phyloP scores from a whole-genome alignment of 1,284 basidiomycete species.

The Ceratobasidium sp. region DNA sequence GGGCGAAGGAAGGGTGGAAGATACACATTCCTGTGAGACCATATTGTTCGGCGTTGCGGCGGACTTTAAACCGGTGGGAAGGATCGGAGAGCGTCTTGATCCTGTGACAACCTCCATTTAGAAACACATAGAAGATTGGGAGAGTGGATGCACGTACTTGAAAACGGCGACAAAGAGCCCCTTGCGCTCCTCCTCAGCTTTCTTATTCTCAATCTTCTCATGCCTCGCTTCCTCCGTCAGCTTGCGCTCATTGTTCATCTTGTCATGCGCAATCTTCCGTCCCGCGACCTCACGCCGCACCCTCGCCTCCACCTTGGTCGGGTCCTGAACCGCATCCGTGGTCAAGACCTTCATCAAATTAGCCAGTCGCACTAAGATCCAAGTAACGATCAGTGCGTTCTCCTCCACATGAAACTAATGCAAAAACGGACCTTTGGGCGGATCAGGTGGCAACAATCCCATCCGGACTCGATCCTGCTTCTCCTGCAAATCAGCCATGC shows the following conservation, averaged over 20 bases:
- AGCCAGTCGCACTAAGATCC: constrained; percentile 81
- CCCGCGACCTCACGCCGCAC: constrained; percentile 93
- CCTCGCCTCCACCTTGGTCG: constrained; percentile 95
- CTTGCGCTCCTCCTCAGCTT: constrained; percentile 85
- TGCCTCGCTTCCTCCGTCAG: constrained; percentile 89
- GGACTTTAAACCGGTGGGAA: constrained; percentile 94
- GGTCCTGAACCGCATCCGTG: constrained; percentile 95
- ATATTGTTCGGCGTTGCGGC: constrained; percentile 93
- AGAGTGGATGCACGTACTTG: constrained; percentile 68
- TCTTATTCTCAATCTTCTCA: constrained; percentile 87
- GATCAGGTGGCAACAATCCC: constrained; percentile 94
- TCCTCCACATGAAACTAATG: neutral
- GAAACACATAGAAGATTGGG: constrained; percentile 33
- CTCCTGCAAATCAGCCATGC: constrained; percentile 92
- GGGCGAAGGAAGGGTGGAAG: constrained; percentile 86
- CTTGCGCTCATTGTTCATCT: constrained; percentile 91
- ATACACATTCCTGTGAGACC: constrained; percentile 89
- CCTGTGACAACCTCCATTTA: constrained; percentile 56
- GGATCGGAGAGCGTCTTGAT: constrained; percentile 91
- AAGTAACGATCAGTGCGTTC: constrained; percentile 44
- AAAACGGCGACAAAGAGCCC: constrained; percentile 89
- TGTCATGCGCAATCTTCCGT: constrained; percentile 88
- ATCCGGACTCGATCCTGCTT: constrained; percentile 95
- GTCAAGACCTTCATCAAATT: constrained; percentile 99
- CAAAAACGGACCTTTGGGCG: constrained; percentile 81